Evolutionary conservation across 495 filamentous ascomycete genomes (phyloP).

Genomic region (Sordaria brevicollis): DNA sequence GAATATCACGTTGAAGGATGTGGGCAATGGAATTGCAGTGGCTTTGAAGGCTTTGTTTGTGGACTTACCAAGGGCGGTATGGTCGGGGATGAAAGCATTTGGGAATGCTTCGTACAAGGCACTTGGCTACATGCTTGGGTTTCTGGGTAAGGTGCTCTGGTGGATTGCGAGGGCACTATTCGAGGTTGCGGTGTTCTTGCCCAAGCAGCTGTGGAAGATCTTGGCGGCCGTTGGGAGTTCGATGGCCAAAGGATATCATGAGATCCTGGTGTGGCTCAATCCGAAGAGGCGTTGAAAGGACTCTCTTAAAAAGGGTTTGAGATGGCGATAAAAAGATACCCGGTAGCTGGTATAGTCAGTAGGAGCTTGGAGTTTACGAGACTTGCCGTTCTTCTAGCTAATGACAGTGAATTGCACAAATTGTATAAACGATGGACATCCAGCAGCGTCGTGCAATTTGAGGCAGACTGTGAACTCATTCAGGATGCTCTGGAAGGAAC

Average conservation of each 20-base stretch:
- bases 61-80: conserved; percentile 20
- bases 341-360: not conserved
- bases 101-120: conserved; percentile 13
- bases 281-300: conserved; percentile 17
- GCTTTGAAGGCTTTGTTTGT: conserved; percentile 23
- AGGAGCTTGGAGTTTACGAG: not conserved
- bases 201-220: conserved; percentile 24
- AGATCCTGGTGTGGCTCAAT: conserved; percentile 31
- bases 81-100: conserved; percentile 11
- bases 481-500: not conserved
- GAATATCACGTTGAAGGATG: conserved; percentile 26
- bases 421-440: not conserved
- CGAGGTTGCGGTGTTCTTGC: conserved; percentile 22
- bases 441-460: not conserved
- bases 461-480: not conserved
- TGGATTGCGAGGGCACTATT: conserved; percentile 14
- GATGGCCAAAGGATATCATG: conserved; percentile 25
- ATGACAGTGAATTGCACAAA: not conserved
- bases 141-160: conserved; percentile 17
- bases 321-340: not conserved
- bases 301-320: not conserved
- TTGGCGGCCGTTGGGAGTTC: conserved; percentile 18
- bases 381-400: not conserved
- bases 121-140: conserved; percentile 22
- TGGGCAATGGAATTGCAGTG: conserved; percentile 25